These are phyloP conservation scores for Solanum aculeatissimum DNA, from an alignment of 305 asterid genomes.

Conservation along the genomic window DNA sequence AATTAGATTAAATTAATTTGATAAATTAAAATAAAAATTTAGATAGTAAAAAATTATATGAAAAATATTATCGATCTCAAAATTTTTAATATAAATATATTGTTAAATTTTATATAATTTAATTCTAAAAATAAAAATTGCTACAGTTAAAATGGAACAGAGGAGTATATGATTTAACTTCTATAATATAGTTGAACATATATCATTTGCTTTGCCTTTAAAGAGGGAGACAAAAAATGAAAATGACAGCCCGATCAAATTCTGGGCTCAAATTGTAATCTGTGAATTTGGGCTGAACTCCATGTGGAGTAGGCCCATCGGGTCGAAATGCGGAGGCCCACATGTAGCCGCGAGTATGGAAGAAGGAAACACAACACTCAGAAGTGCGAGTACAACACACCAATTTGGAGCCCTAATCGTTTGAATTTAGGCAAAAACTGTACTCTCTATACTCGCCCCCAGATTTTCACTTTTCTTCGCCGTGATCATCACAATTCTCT, in stretches of 20 bases:
- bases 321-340: background rate
- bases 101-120: too few species aligned
- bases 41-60: too few species aligned
- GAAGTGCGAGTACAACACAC: background rate
- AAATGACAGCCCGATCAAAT: background rate
- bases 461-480: background rate
- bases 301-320: background rate
- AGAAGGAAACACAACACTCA: background rate
- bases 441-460: slow-evolving; percentile 2
- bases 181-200: background rate
- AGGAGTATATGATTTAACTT: background rate
- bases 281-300: background rate
- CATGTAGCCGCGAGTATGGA: background rate
- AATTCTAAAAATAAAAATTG: too few species aligned
- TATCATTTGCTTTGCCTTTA: background rate
- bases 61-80: too few species aligned
- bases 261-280: background rate
- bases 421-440: background rate
- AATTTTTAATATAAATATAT: too few species aligned
- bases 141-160: too few species aligned
- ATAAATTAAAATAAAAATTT: too few species aligned
- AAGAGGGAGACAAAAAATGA: background rate
- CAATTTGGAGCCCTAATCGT: background rate
- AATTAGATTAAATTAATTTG: too few species aligned
- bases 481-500: background rate